Evolutionary conservation across 352 stramenopile species (phyloP).

Genomic region (Globisporangium camurandrum): DNA sequence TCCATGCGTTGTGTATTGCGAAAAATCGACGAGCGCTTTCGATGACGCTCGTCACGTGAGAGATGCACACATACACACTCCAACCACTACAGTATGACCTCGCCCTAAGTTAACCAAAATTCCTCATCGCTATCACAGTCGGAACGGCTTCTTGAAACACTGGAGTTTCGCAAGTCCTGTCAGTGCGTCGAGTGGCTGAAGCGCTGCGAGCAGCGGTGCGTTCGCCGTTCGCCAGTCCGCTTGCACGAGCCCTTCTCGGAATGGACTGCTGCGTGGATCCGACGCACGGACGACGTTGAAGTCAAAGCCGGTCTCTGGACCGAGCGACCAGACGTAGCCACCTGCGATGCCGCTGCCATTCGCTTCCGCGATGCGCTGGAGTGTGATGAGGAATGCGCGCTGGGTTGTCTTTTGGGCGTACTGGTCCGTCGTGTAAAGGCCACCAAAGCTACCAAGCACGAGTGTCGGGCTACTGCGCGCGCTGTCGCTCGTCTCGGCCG

Average conservation of each 20-base stretch:
- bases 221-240: slow-evolving; percentile 60
- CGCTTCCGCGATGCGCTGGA: slow-evolving; percentile 42
- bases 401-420: slow-evolving; percentile 54
- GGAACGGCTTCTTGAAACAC: slow-evolving; percentile 27
- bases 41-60: slow-evolving; percentile 4
- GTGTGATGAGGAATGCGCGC: slow-evolving; percentile 48
- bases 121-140: slow-evolving; percentile 2
- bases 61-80: not conserved
- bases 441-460: slow-evolving; percentile 62
- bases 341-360: slow-evolving; percentile 29
- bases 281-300: slow-evolving; percentile 46
- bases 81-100: no score
- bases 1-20: no score
- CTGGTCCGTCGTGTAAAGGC: slow-evolving; percentile 43
- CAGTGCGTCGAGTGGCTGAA: slow-evolving; percentile 44
- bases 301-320: slow-evolving; percentile 60
- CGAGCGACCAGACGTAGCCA: slow-evolving; percentile 70
- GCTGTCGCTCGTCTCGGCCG: no score
- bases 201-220: slow-evolving; percentile 27
- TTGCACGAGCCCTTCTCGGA: slow-evolving; percentile 39
- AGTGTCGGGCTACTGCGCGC: slow-evolving; percentile 37
- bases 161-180: slow-evolving; percentile 37
- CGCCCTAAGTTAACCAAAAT: not conserved
- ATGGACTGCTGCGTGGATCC: slow-evolving; percentile 17
- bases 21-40: slow-evolving; percentile 2